Evolutionary conservation across 2,329 filamentous ascomycete species (phyloP), one percentile per base, ranked within the genome.

Genomic region (Pseudocercospora musae): DNA sequence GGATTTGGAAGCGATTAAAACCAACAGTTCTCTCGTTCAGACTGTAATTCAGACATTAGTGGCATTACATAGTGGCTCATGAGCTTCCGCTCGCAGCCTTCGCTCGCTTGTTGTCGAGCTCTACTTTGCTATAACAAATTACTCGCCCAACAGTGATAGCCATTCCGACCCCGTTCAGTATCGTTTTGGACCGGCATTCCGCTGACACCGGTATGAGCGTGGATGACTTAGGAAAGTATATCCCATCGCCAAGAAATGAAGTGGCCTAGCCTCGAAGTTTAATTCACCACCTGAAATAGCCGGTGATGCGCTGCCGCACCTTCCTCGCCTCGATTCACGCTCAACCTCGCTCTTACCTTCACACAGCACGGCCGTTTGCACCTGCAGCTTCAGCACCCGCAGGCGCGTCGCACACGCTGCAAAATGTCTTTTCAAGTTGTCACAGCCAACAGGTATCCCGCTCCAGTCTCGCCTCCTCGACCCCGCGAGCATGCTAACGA

Each of bases 71-170:
- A 21, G 21, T 4, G 23, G 18, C 18, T 48, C 44, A 40, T 25
- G 25, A 52, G 48, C 25, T 27, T 27, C 48, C 13, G 23, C 48
- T 27, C 3, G 48, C 48, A 50, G 23, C 48, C 48, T 50, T 50
- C 21, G 48, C 48, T 21, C 49, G 48, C 31, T 59, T 59, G n/a
- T 33, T 44, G 21, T 82, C 80, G 20, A 85, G 75, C 73, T 85
- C 83, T 25, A 84, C 81, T 69, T 81, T 82, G 74, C 81, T 84
- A 76, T 86, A 86, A 72, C 82, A 82, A 18, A 79, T 83, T 6
- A 82, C 84, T 42, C 84, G 84, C 7, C 78, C 66, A 71, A 86
- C 78, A 15, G 84, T 84, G 20, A 85, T 76, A 27, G 75, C 66
- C 81, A 85, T 84, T 49, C 65, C 84, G 11, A 82, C 67, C 15